Base-by-base conservation (phyloP, 1,284 basidiomycete genomes). In the Ceratobasidium sp. region DNA sequence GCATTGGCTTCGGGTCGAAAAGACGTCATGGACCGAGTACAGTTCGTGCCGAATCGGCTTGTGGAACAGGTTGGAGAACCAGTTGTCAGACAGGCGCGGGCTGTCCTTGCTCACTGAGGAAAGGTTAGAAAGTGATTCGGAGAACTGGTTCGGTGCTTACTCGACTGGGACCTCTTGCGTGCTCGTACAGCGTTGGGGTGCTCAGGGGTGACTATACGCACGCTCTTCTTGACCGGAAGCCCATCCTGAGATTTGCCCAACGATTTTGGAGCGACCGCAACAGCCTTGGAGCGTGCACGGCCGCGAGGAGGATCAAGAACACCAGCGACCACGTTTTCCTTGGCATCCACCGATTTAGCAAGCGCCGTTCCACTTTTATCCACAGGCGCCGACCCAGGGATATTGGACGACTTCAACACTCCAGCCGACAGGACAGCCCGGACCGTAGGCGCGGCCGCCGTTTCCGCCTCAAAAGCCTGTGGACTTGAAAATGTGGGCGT, bases 1-100 rank as follows among this genome's bases (percentile, higher is more conserved):
- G 78, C 91, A 93, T 77, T 91, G 90, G 72, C 85, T 85, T 65
- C 89, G 82, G 5, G 93, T 91, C 29, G 83, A 85, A 60, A 86
- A 82, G n/a, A 85, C 81, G 72, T 92, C 88, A 70, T 88, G 83
- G 10, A 82, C 80, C 1, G 92, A 94, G 50, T 86, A 79, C 1
- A 94, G 79, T 47, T 80, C 81, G 77, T 87, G 88, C 15, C 82
- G 84, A 17, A 86, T 82, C 0, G 92, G 87, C 75, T 90, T 93
- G 76, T 88, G 91, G 85, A 98, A 96, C 53, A 97, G 84, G 72
- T 90, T 91, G 62, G 88, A 87, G 73, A 98, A 88, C 96, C 96
- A 98, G 69, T 86, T 87, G 3, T 68, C 64, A 12, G 49, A 43
- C 4, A 40, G 25, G n/a, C 64, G 40, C 2, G 40, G 20, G 20